Percentiles rank a stretch among this genome's conserved stretches.
Conservation (phyloP, 345 rosid species). For the Eucalyptus pauciflora region DNA sequence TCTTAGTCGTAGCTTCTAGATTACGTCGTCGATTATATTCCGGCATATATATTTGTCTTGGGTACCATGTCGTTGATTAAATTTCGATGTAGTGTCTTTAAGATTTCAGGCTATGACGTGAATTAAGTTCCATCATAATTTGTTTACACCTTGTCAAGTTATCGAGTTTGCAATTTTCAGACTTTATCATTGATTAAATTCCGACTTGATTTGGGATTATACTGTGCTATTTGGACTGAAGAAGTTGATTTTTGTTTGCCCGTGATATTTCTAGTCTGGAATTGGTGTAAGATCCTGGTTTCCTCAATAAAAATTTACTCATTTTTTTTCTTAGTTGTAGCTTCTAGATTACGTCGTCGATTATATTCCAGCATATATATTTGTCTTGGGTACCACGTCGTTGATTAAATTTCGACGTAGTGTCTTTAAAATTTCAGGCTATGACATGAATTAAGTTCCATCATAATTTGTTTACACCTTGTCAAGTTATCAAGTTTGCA, state of each 20-base stretch:
- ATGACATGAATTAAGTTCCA: neutral
- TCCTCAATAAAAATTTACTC: no score
- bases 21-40: no score
- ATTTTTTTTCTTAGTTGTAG: neutral
- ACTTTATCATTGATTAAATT: no score
- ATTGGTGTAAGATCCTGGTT: fast-evolving
- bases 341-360: neutral
- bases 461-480: neutral
- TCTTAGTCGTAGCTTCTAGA: neutral
- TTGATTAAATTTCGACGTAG: fast-evolving
- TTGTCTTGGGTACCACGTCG: no score
- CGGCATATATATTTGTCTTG: no score
- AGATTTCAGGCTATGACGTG: no score
- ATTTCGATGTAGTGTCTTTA: fast-evolving
- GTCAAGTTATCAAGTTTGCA: neutral
- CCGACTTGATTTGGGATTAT: fast-evolving
- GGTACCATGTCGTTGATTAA: no score
- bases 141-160: neutral
- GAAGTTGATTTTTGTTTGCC: neutral
- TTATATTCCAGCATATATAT: no score
- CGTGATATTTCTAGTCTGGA: fast-evolving
- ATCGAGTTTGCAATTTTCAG: neutral
- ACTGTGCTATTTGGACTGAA: fast-evolving
- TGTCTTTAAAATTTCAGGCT: no score
- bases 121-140: neutral